Evolutionary conservation across 179 eudicot species (phyloP), one percentile per base, ranked within the genome.

Genomic region (Nepenthes alata): DNA sequence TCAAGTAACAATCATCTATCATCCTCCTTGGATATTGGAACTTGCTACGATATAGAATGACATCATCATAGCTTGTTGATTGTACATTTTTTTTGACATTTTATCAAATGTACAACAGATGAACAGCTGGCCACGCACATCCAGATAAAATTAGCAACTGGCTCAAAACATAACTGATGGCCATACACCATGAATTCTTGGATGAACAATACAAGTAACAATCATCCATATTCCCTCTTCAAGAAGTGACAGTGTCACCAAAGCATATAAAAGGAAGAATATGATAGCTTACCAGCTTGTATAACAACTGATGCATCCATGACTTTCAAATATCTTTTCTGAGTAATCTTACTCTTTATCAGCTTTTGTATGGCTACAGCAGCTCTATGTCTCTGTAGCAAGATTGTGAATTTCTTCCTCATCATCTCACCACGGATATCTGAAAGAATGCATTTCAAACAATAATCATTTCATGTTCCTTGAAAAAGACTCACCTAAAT

Each of bases 351-450:
- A 59, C 78, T 75, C 74, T 85, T 93, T 1, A 70, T 59, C 2
- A 74, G 74, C 79, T 91, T 91, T 73, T 93, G 96, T 73, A 93
- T 86, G 70, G 68, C 55, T 52, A 74, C 75, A 56, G 96, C 95
- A 68, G 98, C 96, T 81, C 87, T 81, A 60, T 93, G 80, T 70
- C 82, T 77, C 70, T 70, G 70, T 63, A 89, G 70, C 53, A 85
- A 66, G 67, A 80, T 72, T n/a, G 84, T 78, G 75, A 64, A 85
- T 69, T 83, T 91, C 66, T 76, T 85, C 63, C 98, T 85, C 54
- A 80, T 69, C 73, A 78, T 89, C 70, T 86, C 96, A 64, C 82
- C 96, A 50, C 95, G 96, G 50, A 85, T 72, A 74, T 81, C 98
- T 91, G 88, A 60, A 4, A 9, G 4, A 47, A 13, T 37, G 6